A percentile compares a stretch with the other conserved stretches of the same genome.
Conservation (phyloP, 495 filamentous ascomycete genomes). For the Podospora tetraspora region DNA sequence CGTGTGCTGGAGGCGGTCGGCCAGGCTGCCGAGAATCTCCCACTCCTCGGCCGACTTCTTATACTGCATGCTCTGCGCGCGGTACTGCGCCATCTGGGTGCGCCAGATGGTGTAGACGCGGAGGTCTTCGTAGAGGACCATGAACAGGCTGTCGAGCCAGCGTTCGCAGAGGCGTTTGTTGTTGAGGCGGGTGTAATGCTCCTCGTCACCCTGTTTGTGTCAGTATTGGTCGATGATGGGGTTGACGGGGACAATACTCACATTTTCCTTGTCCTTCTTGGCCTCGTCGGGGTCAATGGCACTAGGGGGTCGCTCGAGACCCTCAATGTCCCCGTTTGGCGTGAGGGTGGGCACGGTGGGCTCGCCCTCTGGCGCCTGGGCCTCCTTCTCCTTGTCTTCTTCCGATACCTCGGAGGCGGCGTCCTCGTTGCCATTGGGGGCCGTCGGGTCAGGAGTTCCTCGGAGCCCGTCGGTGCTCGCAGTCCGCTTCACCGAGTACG, state of each 20-base stretch:
- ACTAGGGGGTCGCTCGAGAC: conserved; percentile 74
- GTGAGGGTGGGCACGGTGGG: conserved; percentile 32
- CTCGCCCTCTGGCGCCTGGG: conserved; percentile 20
- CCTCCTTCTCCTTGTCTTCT: background rate
- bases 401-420: conserved; percentile 4
- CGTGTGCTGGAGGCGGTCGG: conserved; percentile 81
- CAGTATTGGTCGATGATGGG: conserved; percentile 9
- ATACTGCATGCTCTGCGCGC: conserved; percentile 84
- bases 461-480: conserved; percentile 72
- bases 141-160: conserved; percentile 98
- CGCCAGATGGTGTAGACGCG: conserved; percentile 99
- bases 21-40: conserved; percentile 94
- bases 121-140: conserved; percentile 97
- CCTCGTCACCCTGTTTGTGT: conserved; percentile 36
- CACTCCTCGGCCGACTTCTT: conserved; percentile 95
- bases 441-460: conserved; percentile 55
- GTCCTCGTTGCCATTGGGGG: conserved; percentile 44
- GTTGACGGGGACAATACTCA: conserved; percentile 35
- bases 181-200: conserved; percentile 66
- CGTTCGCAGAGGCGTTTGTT: conserved; percentile 96
- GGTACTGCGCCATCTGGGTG: conserved; percentile 90
- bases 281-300: conserved; percentile 76
- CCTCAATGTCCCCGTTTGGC: conserved; percentile 37
- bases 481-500: conserved; percentile 53
- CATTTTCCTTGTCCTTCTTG: conserved; percentile 80